These are phyloP conservation scores for Scenedesmus sp. DNA, from an alignment of 163 green algal genomes.

Conservation along the genomic window DNA sequence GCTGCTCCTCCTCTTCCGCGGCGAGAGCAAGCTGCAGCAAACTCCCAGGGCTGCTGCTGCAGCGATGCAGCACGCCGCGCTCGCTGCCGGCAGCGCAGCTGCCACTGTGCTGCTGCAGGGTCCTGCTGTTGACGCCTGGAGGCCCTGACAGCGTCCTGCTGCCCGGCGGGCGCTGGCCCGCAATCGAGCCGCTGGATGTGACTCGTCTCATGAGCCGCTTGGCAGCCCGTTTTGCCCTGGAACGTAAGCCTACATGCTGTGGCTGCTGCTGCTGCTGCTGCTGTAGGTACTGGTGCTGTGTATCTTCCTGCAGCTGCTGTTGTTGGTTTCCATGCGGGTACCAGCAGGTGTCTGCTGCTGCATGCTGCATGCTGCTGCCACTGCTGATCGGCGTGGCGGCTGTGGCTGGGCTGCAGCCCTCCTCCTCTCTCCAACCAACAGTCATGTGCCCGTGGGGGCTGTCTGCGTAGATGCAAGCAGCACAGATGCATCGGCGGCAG, in stretches of 20 bases:
- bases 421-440: neutral
- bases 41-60: neutral
- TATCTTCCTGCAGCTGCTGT: neutral
- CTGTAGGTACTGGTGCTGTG: neutral
- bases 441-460: neutral
- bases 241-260: neutral
- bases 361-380: neutral
- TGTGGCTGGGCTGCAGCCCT: neutral
- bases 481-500: neutral
- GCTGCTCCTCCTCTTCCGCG: neutral
- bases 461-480: neutral
- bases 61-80: neutral
- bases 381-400: neutral
- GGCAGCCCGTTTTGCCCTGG: neutral
- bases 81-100: neutral
- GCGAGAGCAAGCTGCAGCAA: neutral
- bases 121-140: neutral
- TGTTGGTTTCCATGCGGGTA: neutral
- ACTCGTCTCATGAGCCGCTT: neutral
- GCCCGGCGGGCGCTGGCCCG: neutral
- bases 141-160: neutral
- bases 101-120: neutral
- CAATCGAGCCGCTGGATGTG: neutral
- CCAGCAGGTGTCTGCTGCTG: neutral
- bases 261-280: slow-evolving; percentile 4